A percentile compares a stretch with the other conserved stretches of the same genome.
Evolutionary conservation across 495 filamentous ascomycete species (phyloP).

Genomic region (Lasiosphaeriaceae sp.): DNA sequence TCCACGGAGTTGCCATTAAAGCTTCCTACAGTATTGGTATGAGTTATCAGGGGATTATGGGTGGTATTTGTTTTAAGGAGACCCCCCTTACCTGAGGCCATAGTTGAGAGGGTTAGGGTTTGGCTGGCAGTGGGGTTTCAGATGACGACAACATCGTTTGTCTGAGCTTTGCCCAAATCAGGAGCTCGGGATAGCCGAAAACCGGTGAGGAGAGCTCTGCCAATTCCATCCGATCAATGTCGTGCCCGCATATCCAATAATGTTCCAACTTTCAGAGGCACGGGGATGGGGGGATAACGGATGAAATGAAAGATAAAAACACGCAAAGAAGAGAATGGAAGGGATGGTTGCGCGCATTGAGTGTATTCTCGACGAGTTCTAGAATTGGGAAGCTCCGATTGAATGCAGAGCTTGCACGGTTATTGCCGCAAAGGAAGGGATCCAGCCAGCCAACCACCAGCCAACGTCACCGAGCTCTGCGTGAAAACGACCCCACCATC

Average conservation of each 20-base stretch:
- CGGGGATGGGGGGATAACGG: neutral
- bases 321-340: neutral
- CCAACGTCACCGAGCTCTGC: conserved; percentile 32
- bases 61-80: too few relatives aligned
- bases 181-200: conserved; percentile 4
- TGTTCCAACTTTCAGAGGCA: too few relatives aligned
- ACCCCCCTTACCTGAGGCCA: too few relatives aligned
- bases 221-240: neutral
- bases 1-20: too few relatives aligned
- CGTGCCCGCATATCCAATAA: too few relatives aligned
- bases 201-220: neutral
- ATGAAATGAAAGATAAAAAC: neutral
- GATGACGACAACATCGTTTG: too few relatives aligned
- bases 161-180: too few relatives aligned
- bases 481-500: conserved; percentile 17
- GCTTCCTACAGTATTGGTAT: too few relatives aligned
- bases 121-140: too few relatives aligned
- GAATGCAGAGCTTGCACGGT: neutral
- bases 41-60: too few relatives aligned
- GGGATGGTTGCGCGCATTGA: neutral
- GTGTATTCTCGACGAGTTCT: neutral
- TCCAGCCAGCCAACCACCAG: conserved; percentile 21
- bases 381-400: conserved; percentile 8
- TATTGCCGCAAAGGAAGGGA: conserved; percentile 4
- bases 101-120: too few relatives aligned